These are phyloP conservation scores for Pseudocercospora eumusae DNA, from an alignment of 2,329 filamentous ascomycete genomes.

Conservation along the genomic window DNA sequence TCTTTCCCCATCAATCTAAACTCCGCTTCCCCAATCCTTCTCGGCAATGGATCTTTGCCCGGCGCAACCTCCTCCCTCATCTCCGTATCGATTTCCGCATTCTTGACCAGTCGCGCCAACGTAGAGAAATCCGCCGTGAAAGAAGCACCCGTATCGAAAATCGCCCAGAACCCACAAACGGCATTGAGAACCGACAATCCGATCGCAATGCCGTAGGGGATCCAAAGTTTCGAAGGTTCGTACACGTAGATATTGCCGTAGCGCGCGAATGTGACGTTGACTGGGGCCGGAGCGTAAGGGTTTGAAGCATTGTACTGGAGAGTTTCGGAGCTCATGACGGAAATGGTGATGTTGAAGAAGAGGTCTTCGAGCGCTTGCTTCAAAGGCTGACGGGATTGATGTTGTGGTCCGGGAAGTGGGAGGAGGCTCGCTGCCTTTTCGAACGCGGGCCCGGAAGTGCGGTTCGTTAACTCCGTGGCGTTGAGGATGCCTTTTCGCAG, in stretches of 20 bases:
- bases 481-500: not conserved
- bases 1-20: not conserved
- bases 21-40: conserved; percentile 15
- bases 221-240: conserved; percentile 20
- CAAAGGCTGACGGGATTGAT: not conserved
- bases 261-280: conserved; percentile 12
- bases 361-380: conserved; percentile 17
- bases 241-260: conserved; percentile 28
- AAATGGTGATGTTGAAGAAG: conserved; percentile 27
- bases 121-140: conserved; percentile 21
- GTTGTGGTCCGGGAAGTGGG: not conserved
- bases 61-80: conserved; percentile 13
- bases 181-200: conserved; percentile 17
- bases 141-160: conserved; percentile 18
- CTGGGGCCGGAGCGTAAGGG: conserved; percentile 13
- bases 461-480: conserved; percentile 2
- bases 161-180: conserved; percentile 16
- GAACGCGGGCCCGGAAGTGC: not conserved
- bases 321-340: conserved; percentile 20
- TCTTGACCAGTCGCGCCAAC: conserved; percentile 10
- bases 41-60: conserved; percentile 19
- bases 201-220: conserved; percentile 26
- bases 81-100: conserved; percentile 15
- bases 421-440: conserved; percentile 12
- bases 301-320: conserved; percentile 14